Percentiles rank a stretch among this genome's conserved stretches.
These are phyloP conservation scores for Botrytis elliptica DNA, from an alignment of 2,329 filamentous ascomycete species.

Conservation along the genomic window DNA sequence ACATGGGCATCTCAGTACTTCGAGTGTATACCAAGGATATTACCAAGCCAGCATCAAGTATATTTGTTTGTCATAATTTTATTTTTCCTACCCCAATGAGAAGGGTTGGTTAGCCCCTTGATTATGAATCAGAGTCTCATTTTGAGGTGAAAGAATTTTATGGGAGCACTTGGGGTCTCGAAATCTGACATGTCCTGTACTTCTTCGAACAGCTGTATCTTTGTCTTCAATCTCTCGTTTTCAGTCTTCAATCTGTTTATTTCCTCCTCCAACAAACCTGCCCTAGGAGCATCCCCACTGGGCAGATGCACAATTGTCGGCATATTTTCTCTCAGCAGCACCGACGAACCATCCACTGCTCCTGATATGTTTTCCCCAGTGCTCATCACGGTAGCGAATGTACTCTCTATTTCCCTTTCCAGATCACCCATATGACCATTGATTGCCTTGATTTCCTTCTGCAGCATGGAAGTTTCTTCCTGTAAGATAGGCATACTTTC, in stretches of 20 bases:
- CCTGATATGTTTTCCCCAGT: neutral
- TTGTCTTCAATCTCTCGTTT: neutral
- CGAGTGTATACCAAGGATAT: neutral
- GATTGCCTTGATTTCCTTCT: neutral
- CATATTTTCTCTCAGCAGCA: neutral
- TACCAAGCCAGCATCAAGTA: neutral
- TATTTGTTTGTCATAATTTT: neutral
- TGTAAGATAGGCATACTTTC: neutral
- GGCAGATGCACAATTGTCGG: neutral
- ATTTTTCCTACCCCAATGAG: neutral
- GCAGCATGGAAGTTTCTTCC: neutral
- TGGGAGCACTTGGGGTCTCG: neutral
- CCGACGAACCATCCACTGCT: neutral
- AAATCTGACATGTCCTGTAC: neutral
- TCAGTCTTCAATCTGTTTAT: neutral
- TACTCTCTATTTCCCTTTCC: neutral
- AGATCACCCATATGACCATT: neutral
- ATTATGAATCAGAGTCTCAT: too few relatives aligned
- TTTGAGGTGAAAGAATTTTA: neutral
- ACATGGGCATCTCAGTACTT: too few relatives aligned
- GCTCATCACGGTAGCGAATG: neutral
- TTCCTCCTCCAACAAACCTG: neutral
- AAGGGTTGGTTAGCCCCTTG: too few relatives aligned
- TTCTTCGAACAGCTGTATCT: neutral
- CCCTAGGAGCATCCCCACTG: accelerated